Evolutionary conservation across 1,284 basidiomycete genomes (phyloP).

Genomic region (Ceratobasidium papillatum): DNA sequence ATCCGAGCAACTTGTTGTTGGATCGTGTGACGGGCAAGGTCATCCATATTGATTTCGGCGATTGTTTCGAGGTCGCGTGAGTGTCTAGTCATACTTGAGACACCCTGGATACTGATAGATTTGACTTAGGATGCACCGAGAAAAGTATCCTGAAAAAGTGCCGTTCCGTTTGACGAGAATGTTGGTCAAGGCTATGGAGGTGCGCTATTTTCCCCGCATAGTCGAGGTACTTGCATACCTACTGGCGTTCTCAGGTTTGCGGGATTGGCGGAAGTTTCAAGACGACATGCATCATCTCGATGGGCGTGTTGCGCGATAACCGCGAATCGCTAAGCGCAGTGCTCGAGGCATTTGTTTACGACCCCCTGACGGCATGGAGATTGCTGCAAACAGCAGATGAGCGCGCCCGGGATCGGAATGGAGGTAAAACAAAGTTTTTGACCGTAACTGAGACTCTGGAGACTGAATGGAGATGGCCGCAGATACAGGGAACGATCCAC

Average conservation of each 20-base stretch:
- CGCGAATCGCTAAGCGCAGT: slow-evolving; percentile 98
- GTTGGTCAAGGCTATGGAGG: slow-evolving; percentile 99
- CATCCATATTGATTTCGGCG: slow-evolving; percentile 97
- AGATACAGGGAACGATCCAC: slow-evolving; percentile 39
- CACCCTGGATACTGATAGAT: background rate
- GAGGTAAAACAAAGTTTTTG: background rate
- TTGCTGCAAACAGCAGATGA: slow-evolving; percentile 67
- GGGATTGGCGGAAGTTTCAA: slow-evolving; percentile 98
- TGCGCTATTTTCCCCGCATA: slow-evolving; percentile 54
- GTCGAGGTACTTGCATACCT: background rate
- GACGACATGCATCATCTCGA: slow-evolving; percentile 95
- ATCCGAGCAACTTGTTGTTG: slow-evolving; percentile 95
- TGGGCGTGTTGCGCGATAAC: slow-evolving; percentile 96
- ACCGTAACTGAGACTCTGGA: background rate
- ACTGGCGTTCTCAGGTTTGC: slow-evolving; percentile 70
- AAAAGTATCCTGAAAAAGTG: slow-evolving; percentile 99
- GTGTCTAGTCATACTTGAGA: background rate
- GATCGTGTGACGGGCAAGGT: slow-evolving; percentile 95
- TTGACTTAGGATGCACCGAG: slow-evolving; percentile 75
- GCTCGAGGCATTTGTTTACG: slow-evolving; percentile 93
- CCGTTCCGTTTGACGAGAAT: slow-evolving; percentile 98
- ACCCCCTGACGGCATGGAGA: slow-evolving; percentile 89
- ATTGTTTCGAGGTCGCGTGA: slow-evolving; percentile 88
- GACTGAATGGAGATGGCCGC: background rate
- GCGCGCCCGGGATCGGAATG: slow-evolving; percentile 32